Evolutionary conservation across 2,329 filamentous ascomycete species (phyloP).

Genomic region (Talaromyces sp.): DNA sequence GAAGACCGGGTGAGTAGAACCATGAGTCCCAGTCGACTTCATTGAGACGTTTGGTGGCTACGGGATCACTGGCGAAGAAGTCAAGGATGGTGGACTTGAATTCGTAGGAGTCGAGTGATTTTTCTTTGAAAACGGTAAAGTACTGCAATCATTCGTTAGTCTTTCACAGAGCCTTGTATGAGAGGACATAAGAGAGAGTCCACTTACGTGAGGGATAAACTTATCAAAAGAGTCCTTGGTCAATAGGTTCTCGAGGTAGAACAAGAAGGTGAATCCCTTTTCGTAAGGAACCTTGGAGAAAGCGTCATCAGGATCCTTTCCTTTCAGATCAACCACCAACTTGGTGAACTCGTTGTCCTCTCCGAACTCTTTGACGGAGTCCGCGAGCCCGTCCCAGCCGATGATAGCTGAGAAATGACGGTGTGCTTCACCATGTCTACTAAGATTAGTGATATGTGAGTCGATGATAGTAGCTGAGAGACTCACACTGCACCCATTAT

Average conservation of each 20-base stretch:
- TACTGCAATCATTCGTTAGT: slow-evolving; percentile 49
- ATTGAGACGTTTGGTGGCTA: slow-evolving; percentile 59
- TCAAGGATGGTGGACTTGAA: slow-evolving; percentile 85
- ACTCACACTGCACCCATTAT: slow-evolving; percentile 42
- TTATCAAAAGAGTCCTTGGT: slow-evolving; percentile 85
- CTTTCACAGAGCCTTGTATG: not conserved
- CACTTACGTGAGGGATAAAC: slow-evolving; percentile 74
- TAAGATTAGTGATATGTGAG: not conserved
- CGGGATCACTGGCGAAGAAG: slow-evolving; percentile 72
- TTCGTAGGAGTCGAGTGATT: slow-evolving; percentile 88
- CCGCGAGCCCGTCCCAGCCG: slow-evolving; percentile 85
- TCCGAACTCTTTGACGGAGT: slow-evolving; percentile 75
- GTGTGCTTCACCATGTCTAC: slow-evolving; percentile 74
- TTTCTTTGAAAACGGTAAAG: slow-evolving; percentile 78
- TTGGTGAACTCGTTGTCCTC: slow-evolving; percentile 90
- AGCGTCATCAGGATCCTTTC: slow-evolving; percentile 90
- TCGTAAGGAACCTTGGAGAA: slow-evolving; percentile 93
- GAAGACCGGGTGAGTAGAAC: slow-evolving; percentile 85
- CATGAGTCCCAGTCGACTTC: slow-evolving; percentile 84
- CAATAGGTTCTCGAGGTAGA: slow-evolving; percentile 80
- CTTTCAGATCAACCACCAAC: slow-evolving; percentile 79
- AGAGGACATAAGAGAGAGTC: not conserved
- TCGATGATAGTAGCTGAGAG: not conserved
- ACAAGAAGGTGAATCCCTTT: slow-evolving; percentile 93
- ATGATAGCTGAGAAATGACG: slow-evolving; percentile 95